These are phyloP conservation scores for Sarocladium brachiariae DNA, from an alignment of 2,329 filamentous ascomycete species.

Conservation along the genomic window DNA sequence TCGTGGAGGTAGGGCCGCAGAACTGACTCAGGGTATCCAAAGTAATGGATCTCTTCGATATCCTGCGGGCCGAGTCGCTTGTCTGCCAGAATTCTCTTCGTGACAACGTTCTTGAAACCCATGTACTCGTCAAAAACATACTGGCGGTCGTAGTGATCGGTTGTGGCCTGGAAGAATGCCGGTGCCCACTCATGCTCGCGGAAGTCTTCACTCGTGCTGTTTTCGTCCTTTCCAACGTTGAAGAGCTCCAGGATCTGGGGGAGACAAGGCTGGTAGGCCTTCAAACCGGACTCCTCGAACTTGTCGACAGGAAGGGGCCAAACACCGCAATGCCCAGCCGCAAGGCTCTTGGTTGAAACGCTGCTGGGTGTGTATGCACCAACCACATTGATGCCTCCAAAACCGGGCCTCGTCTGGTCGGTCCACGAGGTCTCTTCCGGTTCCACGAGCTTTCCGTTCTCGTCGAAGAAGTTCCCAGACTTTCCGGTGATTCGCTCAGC, in stretches of 20 bases:
- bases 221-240: conserved; percentile 14
- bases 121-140: conserved; percentile 15
- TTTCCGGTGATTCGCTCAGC: conserved; percentile 18
- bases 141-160: conserved; percentile 15
- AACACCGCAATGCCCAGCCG: conserved; percentile 26
- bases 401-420: conserved; percentile 16
- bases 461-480: conserved; percentile 13
- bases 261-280: conserved; percentile 32
- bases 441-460: conserved; percentile 10
- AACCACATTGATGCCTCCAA: conserved; percentile 27
- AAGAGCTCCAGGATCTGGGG: conserved; percentile 20
- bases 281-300: conserved; percentile 27
- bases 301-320: conserved; percentile 27
- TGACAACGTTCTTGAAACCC: conserved; percentile 17
- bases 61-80: background rate
- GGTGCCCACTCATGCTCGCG: conserved; percentile 14
- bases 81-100: conserved; percentile 11
- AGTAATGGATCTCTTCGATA: conserved; percentile 29
- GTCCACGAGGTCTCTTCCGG: conserved; percentile 12
- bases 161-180: conserved; percentile 15
- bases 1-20: conserved; percentile 31
- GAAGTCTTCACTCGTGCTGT: conserved; percentile 12
- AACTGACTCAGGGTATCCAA: conserved; percentile 34
- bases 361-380: conserved; percentile 27
- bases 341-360: conserved; percentile 29